Conservation (phyloP, 345 rosid genomes). For the Sapria himalayana region DNA sequence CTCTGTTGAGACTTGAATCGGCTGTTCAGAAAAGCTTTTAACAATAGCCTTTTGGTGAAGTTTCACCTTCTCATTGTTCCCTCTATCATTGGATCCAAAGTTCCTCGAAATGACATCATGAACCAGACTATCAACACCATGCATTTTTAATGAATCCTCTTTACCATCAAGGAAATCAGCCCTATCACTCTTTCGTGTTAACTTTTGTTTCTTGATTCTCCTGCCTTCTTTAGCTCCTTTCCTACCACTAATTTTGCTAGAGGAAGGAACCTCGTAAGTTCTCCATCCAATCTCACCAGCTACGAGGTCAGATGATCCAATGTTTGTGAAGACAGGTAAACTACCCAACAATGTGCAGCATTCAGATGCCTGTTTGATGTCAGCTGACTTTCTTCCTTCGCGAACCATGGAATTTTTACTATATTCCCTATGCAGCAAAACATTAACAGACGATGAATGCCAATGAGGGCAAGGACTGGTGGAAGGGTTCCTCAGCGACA, state of each 20-base stretch:
- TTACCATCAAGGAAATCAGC: constrained; percentile 17
- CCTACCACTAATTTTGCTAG: constrained; percentile 33
- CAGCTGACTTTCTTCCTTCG: constrained; percentile 50
- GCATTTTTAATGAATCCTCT: constrained; percentile 16
- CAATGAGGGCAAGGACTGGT: constrained; percentile 76
- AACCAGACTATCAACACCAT: constrained; percentile 18
- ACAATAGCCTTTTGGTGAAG: constrained; percentile 17
- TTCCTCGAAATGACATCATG: constrained; percentile 25
- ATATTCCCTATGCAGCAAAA: constrained; percentile 39
- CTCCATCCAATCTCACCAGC: constrained; percentile 21
- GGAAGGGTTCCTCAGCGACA: constrained; percentile 81
- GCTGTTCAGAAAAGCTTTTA: constrained; percentile 57
- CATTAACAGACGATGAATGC: constrained; percentile 56
- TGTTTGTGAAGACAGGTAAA: constrained; percentile 31
- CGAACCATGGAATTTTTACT: constrained; percentile 19
- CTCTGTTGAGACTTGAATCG: constrained; percentile 34
- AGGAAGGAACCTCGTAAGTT: constrained; percentile 11
- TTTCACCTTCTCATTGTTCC: constrained; percentile 32
- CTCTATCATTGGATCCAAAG: constrained; percentile 28
- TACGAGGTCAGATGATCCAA: constrained; percentile 39
- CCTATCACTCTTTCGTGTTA: constrained; percentile 27
- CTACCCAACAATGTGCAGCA: constrained; percentile 39
- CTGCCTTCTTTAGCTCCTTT: constrained; percentile 32
- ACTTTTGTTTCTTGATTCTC: constrained; percentile 52
- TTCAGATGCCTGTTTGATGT: constrained; percentile 24